Evolutionary conservation across 164 flowering plant species (phyloP), one percentile per base, ranked within the genome.

Genomic region (Taxillus chinensis): DNA sequence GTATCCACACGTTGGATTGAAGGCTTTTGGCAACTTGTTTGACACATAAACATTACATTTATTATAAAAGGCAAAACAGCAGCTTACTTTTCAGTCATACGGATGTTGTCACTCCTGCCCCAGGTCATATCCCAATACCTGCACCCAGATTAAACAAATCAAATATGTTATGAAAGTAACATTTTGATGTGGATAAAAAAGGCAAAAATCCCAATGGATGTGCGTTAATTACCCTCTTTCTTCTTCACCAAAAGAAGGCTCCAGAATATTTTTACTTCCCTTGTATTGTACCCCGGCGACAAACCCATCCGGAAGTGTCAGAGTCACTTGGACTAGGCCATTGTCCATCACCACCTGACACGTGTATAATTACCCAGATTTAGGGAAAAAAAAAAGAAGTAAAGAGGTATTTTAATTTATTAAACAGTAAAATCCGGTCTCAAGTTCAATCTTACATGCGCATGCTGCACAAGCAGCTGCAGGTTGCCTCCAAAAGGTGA

Each of bases 111-210:
- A 27, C 72, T 59, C 5, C 50, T 39, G 42, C 15, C 63, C 80
- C 82, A 77, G 8, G 71, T 73, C 3, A 76, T 66, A 65, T 82
- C 82, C 83, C 83, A 82, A 57, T 82, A 79, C 70, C 86, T 79
- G 39, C 45, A 70, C 4, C 5, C 16, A 17, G 4, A 48, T 48
- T 43, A 4, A 43, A n/a, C 27, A 2, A 38, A 39, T 7, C 46
- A 55, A 55, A 37, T 7, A 45, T 27, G 27, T 38, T 17, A 15
- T 53, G 13, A 6, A n/a, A 8, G 10, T 55, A 17, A 4, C 5
- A 16, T 13, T 5, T 39, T 5, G 16, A 42, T 12, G 13, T 27
- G 45, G 5, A 37, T 53, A 14, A 42, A 41, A 57, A 39, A 2
- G 5, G 7, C 3, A 57, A 57, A 55, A 55, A 15, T 8, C 12